Percentiles rank a stretch among this genome's conserved stretches.
Conservation (phyloP, 305 asterid species). For the Fraxinus sp. region DNA sequence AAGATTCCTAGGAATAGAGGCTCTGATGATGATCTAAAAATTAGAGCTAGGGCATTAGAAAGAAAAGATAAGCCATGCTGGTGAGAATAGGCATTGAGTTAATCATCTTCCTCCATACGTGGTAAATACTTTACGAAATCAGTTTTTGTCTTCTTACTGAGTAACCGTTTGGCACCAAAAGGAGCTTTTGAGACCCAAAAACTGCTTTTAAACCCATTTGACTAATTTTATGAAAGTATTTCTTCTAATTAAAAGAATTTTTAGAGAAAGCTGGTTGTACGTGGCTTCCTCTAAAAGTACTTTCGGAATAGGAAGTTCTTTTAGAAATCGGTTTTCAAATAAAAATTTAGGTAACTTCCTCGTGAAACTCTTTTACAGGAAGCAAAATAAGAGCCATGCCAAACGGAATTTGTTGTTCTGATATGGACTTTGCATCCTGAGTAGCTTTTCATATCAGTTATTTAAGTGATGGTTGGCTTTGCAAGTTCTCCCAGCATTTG, state of each 20-base stretch:
- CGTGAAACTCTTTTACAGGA: not conserved
- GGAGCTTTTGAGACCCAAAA: not conserved
- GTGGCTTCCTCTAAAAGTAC: not conserved
- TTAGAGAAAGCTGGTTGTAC: not conserved
- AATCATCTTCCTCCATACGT: not conserved
- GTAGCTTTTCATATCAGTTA: not conserved
- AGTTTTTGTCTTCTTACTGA: not conserved
- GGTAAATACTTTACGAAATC: not conserved
- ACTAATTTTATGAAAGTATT: not conserved
- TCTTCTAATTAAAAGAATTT: not conserved
- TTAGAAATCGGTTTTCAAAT: not conserved
- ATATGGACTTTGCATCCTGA: not conserved
- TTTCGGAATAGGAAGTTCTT: not conserved
- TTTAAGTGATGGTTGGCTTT: not conserved
- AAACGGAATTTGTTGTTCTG: not conserved
- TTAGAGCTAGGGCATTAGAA: not conserved
- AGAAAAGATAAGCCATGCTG: not conserved
- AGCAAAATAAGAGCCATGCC: not conserved
- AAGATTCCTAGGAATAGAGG: not conserved
- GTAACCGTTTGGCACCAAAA: not conserved
- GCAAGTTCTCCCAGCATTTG: not conserved
- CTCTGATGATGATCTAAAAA: not conserved
- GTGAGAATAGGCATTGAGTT: not conserved
- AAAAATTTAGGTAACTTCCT: not conserved
- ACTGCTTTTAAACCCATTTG: not conserved